Evolutionary conservation across 2,329 filamentous ascomycete genomes (phyloP), one percentile per base, ranked within the genome.

Genomic region (Fusarium lyarnte): DNA sequence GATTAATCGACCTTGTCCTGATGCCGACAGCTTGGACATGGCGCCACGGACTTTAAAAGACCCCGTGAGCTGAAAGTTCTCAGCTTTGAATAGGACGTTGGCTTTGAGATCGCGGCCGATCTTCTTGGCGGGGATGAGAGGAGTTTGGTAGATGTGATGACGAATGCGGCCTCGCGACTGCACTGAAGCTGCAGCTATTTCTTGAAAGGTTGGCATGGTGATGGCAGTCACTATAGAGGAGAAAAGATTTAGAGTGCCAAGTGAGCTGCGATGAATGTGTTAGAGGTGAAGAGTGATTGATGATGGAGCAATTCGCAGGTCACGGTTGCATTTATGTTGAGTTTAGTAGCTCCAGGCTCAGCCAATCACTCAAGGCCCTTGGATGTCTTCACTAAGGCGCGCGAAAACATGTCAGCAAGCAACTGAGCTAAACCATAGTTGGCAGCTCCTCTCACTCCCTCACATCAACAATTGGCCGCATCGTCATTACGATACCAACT

Each of bases 71-170:
- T 58, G 55, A 1, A 51, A 58, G 43, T 58, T 58, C 16, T 58
- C 55, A 2, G 55, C 55, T 5, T 58, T 58, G 25, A 58, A 52
- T 1, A 58, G 25, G 1, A 58, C 55, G 1, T 39, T n/a, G 0
- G 55, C 16, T 8, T 58, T 39, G 5, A 19, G 17, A 21, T 14
- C 17, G 3, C 33, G 55, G 6, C 55, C 55, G 4, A 58, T 2
- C n/a, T 39, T 58, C 17, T 52, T 58, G 21, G 43, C 55, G 5
- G 43, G 55, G 25, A 58, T 52, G n/a, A 58, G 55, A 51, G 55
- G 55, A 8, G 55, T 58, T 52, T 58, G 31, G 25, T 58, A 58
- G 42, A 51, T 25, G 6, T 58, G 43, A 13, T 38, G 42, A 17
- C 55, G 43, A 31, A 58, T 58, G 42, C 55, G 55, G 3, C 8